These are phyloP conservation scores for Botrytis elliptica DNA, from an alignment of 2,329 filamentous ascomycete species.

Conservation along the genomic window DNA sequence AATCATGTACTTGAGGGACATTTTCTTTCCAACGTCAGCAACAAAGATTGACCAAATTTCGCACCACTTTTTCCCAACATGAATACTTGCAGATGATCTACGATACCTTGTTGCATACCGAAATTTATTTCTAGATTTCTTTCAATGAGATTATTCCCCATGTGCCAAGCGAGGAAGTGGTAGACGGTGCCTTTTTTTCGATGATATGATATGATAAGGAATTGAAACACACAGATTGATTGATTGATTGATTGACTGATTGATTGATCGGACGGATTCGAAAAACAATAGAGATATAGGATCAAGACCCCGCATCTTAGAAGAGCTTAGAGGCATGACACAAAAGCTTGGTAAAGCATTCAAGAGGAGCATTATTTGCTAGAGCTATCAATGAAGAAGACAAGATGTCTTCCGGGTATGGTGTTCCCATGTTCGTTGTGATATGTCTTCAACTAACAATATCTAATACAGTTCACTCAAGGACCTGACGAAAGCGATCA, in stretches of 20 bases:
- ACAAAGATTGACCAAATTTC: background rate
- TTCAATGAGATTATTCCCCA: background rate
- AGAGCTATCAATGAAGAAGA: conserved; percentile 16
- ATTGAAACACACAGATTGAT: background rate
- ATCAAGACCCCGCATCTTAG: background rate
- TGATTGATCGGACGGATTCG: background rate
- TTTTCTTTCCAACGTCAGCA: conserved; percentile 6
- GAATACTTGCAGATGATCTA: conserved; percentile 15
- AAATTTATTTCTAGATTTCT: background rate
- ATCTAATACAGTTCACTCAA: conserved; percentile 44
- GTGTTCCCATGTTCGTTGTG: background rate
- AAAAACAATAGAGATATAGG: background rate
- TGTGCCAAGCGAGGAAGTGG: background rate
- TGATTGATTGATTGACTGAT: too few relatives aligned
- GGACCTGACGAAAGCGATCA: conserved; percentile 59
- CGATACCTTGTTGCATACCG: background rate
- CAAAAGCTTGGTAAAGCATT: conserved; percentile 11
- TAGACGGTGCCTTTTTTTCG: background rate
- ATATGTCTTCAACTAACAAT: background rate
- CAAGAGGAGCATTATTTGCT: background rate
- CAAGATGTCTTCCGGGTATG: conserved; percentile 25
- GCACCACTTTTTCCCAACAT: conserved; percentile 5
- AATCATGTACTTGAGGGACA: conserved; percentile 2
- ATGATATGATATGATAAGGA: background rate
- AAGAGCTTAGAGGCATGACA: conserved; percentile 8